Base-by-base conservation (phyloP, 1,284 basidiomycete genomes). In the Athelia psychrophila region DNA sequence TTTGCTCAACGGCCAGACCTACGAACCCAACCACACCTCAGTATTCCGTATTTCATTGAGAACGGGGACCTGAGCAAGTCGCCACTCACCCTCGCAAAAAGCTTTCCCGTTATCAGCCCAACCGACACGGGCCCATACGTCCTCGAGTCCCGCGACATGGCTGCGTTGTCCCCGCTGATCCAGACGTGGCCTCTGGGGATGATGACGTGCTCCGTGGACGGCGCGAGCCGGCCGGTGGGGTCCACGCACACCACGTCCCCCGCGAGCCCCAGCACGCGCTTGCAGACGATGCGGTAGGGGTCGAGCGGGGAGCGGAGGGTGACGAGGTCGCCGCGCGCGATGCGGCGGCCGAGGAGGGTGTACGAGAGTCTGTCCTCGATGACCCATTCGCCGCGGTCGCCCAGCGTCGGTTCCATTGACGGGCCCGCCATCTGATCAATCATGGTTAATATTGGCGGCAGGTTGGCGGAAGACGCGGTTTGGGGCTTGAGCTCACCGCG, bases 191-290 rank as follows among this genome's bases (percentile, higher is more conserved):
- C 91, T 60, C 80, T 81, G 1, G 93, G 92, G 8, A 95, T 72
- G 24, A 86, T 66, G 16, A 92, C 79, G 61, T 91, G 91, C 63
- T 86, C 87, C 38, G 72, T 79, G 12, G 79, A 81, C 20, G 79
- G 79, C 19, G 82, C 79, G 56, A 71, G 70, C 54, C 71, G 58
- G n/a, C 84, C 84, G 3, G 83, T 86, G 44, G 77, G 95, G 76
- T 98, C 94, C 24, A 96, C 84, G 57, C 93, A 93, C 22, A 98
- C 68, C 19, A 88, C 73, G 67, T 99, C 96, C 2, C 96, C 96
- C 19, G 93, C 88, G 18, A 99, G 71, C 0, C 94, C 96, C 19
- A 98, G 76, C 15, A 99, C 77, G 38, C 96, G 84, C 73, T 99
- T 99, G 72, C 94, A 96, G 20, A 98, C 83, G 22, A 85, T 75